Evolutionary conservation across 2,329 filamentous ascomycete species (phyloP), one percentile per base, ranked within the genome.

Genomic region (Epichloe typhina): DNA sequence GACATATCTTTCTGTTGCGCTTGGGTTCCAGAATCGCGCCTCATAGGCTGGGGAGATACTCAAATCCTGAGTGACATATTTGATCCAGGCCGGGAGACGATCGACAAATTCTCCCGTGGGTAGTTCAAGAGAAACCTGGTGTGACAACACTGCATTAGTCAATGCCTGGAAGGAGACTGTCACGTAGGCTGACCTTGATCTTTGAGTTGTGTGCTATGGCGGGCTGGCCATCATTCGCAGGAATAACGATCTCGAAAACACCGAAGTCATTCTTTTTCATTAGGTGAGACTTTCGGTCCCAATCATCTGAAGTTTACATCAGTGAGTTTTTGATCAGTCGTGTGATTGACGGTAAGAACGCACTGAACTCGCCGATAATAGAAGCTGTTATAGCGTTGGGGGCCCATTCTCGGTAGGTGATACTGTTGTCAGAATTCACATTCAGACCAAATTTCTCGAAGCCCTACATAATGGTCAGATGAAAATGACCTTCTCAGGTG

Each of bases 21-120:
- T 88, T 36, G 93, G 93, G 64, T 97, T 96, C 93, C 93, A 98
- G 72, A 98, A 96, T 49, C 88, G 81, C 23, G 88, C 90, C 66
- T 98, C 93, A 68, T 97, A 98, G 26, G 87, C 84, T 6, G 91
- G 89, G 9, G 91, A 97, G 23, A 97, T 83, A 11, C 72, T 77
- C 44, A 97, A 75, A 57, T 98, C 90, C 68, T 98, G 93, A 0
- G 91, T 96, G 49, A 96, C 93, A 61, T 95, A 88, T 65, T 84
- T 95, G 72, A 97, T 97, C 93, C 93, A 98, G 31, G 89, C 88
- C 26, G 93, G 93, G 49, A 98, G 72, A 58, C 91, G 82, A 70
- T 97, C 91, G 58, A 91, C 81, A 58, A 84, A 79, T 64, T 93
- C 84, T 53, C 89, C 87, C 38, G 74, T 82, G 12, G 87, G 88